Percentiles rank a stretch among this genome's conserved stretches.
Evolutionary conservation across 495 filamentous ascomycete species (phyloP).

Genomic region (Aspergillus ostianus): DNA sequence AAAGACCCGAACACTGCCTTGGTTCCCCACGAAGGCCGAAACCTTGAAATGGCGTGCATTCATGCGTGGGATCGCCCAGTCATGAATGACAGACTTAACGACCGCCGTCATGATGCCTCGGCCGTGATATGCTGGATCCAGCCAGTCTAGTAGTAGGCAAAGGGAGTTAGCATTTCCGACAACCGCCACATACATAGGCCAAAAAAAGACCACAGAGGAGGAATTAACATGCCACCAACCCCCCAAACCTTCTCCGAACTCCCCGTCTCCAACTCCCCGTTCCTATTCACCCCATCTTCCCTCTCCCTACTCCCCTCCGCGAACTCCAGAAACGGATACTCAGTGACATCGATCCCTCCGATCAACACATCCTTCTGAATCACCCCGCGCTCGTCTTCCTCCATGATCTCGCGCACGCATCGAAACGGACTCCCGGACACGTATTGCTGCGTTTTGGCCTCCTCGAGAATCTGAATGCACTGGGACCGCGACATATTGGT

Average conservation of each 20-base stretch:
- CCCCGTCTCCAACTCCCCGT: not conserved
- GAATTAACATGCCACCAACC: not conserved
- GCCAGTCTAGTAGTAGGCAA: not conserved
- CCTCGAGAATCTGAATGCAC: not conserved
- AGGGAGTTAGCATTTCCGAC: not conserved
- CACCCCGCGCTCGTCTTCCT: not conserved
- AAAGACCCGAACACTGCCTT: not conserved
- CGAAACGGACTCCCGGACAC: not conserved
- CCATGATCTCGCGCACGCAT: not conserved
- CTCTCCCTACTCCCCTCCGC: not conserved
- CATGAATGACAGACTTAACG: not conserved
- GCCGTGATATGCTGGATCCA: not conserved
- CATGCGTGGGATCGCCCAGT: not conserved
- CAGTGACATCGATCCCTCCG: not conserved
- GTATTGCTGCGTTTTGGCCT: not conserved
- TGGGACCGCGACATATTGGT: not conserved
- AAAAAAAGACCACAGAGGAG: no score
- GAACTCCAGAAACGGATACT: not conserved
- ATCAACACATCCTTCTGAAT: not conserved
- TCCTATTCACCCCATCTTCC: not conserved
- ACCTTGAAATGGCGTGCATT: not conserved
- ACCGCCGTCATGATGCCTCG: not conserved
- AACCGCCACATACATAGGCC: not conserved
- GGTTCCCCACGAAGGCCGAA: not conserved
- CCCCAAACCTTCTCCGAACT: not conserved